Conservation (phyloP, 2,329 filamentous ascomycete species). For the Aspergillus caelatus region DNA sequence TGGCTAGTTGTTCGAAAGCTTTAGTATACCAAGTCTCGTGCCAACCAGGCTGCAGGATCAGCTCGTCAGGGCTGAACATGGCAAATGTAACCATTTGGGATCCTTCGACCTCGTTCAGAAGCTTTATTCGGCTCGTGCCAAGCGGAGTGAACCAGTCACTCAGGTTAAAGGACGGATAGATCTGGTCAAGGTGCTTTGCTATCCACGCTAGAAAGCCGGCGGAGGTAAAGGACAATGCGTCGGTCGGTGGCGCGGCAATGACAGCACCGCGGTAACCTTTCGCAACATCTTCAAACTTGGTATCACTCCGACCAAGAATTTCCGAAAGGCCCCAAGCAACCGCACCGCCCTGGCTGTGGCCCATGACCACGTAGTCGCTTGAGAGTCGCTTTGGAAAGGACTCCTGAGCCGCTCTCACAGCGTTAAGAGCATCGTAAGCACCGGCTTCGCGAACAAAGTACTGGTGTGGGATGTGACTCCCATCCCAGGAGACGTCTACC, state of each 20-base stretch:
- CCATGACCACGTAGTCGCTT: slow-evolving; percentile 48
- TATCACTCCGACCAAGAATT: slow-evolving; percentile 15
- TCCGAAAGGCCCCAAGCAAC: slow-evolving; percentile 42
- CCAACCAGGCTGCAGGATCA: slow-evolving; percentile 13
- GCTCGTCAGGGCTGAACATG: slow-evolving; percentile 12
- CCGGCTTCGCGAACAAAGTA: slow-evolving; percentile 42
- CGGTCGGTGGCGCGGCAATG: slow-evolving; percentile 8
- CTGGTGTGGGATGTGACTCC: slow-evolving; percentile 42
- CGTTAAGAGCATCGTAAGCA: slow-evolving; percentile 50
- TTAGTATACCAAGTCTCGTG: slow-evolving; percentile 13
- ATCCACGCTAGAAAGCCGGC: slow-evolving; percentile 18
- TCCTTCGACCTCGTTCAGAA: slow-evolving; percentile 18
- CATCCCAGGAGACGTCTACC: slow-evolving; percentile 36
- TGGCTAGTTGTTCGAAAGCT: slow-evolving; percentile 16
- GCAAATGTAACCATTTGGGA: slow-evolving; percentile 16
- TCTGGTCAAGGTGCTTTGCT: slow-evolving; percentile 16
- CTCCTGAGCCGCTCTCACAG: slow-evolving; percentile 44
- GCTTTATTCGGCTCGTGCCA: slow-evolving; percentile 14
- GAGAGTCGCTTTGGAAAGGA: slow-evolving; percentile 44
- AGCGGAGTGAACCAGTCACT: slow-evolving; percentile 21
- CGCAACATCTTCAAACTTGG: slow-evolving; percentile 8
- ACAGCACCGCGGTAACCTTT: slow-evolving; percentile 14
- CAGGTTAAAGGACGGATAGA: slow-evolving; percentile 19
- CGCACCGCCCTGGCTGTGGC: slow-evolving; percentile 53
- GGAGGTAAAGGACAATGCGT: slow-evolving; percentile 3